Conservation (phyloP, 2,329 filamentous ascomycete genomes). For the Pyrenophora seminiperda region DNA sequence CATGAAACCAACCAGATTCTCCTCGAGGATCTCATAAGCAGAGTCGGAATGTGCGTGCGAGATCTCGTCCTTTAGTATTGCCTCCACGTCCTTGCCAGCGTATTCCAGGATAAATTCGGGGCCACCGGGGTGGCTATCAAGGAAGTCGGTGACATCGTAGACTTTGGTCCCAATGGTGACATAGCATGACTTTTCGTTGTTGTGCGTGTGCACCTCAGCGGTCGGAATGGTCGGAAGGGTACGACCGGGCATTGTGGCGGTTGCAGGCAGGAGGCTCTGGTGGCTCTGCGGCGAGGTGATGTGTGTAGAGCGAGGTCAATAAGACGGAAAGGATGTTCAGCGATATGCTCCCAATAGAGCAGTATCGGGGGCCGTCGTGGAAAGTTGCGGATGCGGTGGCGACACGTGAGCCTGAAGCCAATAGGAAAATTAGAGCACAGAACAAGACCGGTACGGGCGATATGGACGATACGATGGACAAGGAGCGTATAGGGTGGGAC, state of each 20-base stretch:
- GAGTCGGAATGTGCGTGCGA: conserved; percentile 89
- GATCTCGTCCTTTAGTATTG: conserved; percentile 79
- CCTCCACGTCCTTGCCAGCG: conserved; percentile 81
- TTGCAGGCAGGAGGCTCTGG: conserved; percentile 21
- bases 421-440: background rate
- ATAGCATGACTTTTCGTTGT: conserved; percentile 82
- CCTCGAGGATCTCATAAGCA: conserved; percentile 94
- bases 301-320: background rate
- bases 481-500: conserved; percentile 24
- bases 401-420: background rate
- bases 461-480: conserved; percentile 13
- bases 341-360: too few species aligned
- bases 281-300: background rate
- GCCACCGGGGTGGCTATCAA: conserved; percentile 89
- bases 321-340: too few species aligned
- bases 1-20: conserved; percentile 82
- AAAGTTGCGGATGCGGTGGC: conserved; percentile 4
- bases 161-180: conserved; percentile 89
- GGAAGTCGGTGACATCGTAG: conserved; percentile 91
- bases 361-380: background rate
- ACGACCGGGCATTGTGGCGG: conserved; percentile 70
- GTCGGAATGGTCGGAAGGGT: conserved; percentile 82
- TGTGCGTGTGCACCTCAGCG: conserved; percentile 81
- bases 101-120: conserved; percentile 87
- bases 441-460: background rate